Percentiles rank a stretch among this genome's conserved stretches.
phyloP scores from a whole-genome alignment of 2,329 filamentous ascomycete genomes.

The Sarocladium kiliense region DNA sequence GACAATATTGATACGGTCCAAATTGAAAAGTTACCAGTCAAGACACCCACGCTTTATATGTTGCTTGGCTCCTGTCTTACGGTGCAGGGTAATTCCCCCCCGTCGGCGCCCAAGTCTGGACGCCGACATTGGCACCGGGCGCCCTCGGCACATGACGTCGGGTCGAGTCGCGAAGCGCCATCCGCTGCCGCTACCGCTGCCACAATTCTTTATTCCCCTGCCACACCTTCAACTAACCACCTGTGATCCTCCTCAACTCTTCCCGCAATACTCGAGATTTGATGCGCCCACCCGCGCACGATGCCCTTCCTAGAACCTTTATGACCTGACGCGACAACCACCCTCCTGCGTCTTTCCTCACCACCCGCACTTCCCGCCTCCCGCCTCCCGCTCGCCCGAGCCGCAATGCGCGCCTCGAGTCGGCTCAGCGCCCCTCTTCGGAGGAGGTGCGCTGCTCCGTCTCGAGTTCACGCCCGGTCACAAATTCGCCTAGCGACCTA shows the following conservation, averaged over 20 bases:
- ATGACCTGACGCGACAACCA: neutral
- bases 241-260: neutral
- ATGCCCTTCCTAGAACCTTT: neutral
- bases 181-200: neutral
- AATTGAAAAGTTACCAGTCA: neutral
- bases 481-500: neutral
- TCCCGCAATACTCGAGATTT: neutral
- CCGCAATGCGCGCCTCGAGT: slow-evolving; percentile 1
- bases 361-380: neutral
- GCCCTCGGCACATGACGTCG: slow-evolving; percentile 5
- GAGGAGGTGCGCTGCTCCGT: slow-evolving; percentile 3
- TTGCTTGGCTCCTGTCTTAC: no score
- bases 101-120: slow-evolving; percentile 1
- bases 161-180: neutral
- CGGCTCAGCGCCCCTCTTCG: slow-evolving; percentile 8
- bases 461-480: neutral
- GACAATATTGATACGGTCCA: no score
- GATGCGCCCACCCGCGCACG: neutral
- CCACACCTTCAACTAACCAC: neutral
- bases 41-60: no score
- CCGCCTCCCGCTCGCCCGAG: neutral
- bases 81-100: neutral
- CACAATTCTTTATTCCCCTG: neutral
- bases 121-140: neutral
- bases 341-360: neutral